These are phyloP conservation scores for Russula olivacea DNA, from an alignment of 768 basidiomycete genomes.

Conservation along the genomic window DNA sequence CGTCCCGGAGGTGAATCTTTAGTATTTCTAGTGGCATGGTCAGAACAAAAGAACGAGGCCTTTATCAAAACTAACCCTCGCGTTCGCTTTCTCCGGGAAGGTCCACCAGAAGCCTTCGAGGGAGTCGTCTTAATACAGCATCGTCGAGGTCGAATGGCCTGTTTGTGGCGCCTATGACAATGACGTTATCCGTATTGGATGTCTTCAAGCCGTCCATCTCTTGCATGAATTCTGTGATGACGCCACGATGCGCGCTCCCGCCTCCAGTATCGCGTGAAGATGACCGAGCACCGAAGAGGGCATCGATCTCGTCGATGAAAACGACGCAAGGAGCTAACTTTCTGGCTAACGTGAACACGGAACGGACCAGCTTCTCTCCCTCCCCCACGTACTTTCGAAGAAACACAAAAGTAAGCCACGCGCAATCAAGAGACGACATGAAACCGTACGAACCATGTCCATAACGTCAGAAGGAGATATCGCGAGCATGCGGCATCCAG, in stretches of 20 bases:
- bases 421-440: not conserved
- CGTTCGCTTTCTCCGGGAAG: slow-evolving; percentile 83
- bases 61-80: slow-evolving; percentile 48
- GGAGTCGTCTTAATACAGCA: slow-evolving; percentile 83
- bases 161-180: slow-evolving; percentile 94
- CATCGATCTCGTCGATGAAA: slow-evolving; percentile 93
- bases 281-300: slow-evolving; percentile 81
- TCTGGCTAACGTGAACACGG: slow-evolving; percentile 83
- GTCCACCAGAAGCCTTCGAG: slow-evolving; percentile 82
- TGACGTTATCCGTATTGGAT: slow-evolving; percentile 70
- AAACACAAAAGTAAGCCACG: slow-evolving; percentile 3
- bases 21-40: slow-evolving; percentile 59
- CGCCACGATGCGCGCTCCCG: slow-evolving; percentile 76
- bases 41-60: not conserved
- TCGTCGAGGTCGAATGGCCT: slow-evolving; percentile 87
- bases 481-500: slow-evolving; percentile 88
- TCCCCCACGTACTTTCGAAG: slow-evolving; percentile 71
- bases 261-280: slow-evolving; percentile 73
- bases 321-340: slow-evolving; percentile 85
- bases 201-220: slow-evolving; percentile 93
- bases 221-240: slow-evolving; percentile 91
- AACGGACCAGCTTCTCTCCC: slow-evolving; percentile 84
- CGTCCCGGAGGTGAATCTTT: slow-evolving; percentile 80
- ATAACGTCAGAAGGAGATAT: slow-evolving; percentile 91
- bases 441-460: slow-evolving; percentile 67